phyloP scores from a whole-genome alignment of 2,329 filamentous ascomycete genomes.

The Scedosporium dehoogii region DNA sequence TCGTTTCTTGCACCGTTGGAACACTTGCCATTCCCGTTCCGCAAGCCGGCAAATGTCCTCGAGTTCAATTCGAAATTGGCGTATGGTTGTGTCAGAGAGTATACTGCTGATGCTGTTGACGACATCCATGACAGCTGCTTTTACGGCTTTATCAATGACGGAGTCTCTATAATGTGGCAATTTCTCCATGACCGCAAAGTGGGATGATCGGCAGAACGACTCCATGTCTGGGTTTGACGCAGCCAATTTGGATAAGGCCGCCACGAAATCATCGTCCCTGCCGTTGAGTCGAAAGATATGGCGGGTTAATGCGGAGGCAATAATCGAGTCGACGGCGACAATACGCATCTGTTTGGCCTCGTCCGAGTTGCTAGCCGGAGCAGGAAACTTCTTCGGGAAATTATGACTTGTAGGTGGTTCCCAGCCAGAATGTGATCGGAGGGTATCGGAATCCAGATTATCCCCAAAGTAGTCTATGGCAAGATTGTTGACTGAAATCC shows the following conservation, averaged over 20 bases:
- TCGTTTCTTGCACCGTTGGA: neutral
- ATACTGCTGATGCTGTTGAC: neutral
- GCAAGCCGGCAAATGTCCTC: neutral
- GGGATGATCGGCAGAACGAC: neutral
- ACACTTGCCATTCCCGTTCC: neutral
- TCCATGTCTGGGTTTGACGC: neutral
- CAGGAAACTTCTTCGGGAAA: neutral
- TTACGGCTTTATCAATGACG: neutral
- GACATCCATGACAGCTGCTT: neutral
- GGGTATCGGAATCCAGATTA: neutral
- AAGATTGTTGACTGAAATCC: neutral
- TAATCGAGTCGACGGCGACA: neutral
- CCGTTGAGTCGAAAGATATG: neutral
- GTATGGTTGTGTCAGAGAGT: neutral
- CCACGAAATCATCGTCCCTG: neutral
- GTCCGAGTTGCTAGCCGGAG: neutral
- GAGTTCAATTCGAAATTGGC: neutral
- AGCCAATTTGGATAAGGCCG: neutral
- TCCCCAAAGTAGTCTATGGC: neutral
- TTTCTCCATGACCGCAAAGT: neutral
- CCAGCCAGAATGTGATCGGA: neutral
- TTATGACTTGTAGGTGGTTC: neutral
- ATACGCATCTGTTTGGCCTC: constrained; percentile 3
- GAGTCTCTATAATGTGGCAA: neutral
- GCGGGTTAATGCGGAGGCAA: neutral